Percentiles rank a stretch among this genome's conserved stretches.
Conservation (phyloP, 352 stramenopile genomes). For the Pythium rhizo-oryzae region DNA sequence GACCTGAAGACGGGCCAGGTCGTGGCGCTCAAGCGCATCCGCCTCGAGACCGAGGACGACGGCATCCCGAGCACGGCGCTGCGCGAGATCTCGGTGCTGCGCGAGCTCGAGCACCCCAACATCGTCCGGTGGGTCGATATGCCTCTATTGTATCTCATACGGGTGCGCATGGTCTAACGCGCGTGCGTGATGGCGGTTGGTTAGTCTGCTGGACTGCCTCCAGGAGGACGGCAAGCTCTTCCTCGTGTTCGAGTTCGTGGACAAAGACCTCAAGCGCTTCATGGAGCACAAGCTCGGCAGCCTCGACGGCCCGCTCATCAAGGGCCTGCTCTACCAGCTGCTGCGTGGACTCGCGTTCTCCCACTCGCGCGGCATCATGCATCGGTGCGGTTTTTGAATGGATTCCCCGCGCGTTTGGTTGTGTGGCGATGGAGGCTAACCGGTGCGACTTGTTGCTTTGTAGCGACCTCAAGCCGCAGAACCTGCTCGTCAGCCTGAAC, state of each 20-base stretch:
- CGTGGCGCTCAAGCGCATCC: constrained; percentile 96
- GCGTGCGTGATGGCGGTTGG: background rate
- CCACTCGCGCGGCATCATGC: constrained; percentile 88
- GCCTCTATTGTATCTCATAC: background rate
- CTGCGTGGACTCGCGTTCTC: constrained; percentile 88
- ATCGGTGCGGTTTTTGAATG: constrained; percentile 62
- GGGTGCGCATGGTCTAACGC: background rate
- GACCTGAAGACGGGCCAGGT: constrained; percentile 92
- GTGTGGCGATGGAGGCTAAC: too few relatives aligned
- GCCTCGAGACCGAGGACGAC: constrained; percentile 98
- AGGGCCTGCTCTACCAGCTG: constrained; percentile 86
- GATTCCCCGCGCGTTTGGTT: background rate
- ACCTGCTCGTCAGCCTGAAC: constrained; percentile 95
- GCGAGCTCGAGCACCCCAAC: constrained; percentile 98
- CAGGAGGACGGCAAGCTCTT: constrained; percentile 97
- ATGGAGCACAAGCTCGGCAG: constrained; percentile 91
- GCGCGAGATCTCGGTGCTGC: constrained; percentile 98
- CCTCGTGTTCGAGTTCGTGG: constrained; percentile 99
- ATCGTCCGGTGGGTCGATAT: constrained; percentile 90
- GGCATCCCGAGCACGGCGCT: constrained; percentile 98
- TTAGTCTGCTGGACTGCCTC: constrained; percentile 93
- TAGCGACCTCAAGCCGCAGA: constrained; percentile 98
- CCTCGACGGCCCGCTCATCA: constrained; percentile 63
- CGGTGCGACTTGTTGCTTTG: background rate
- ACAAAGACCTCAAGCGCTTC: constrained; percentile 97